These are phyloP conservation scores for Penicillium lagena DNA, from an alignment of 495 filamentous ascomycete species.

Conservation along the genomic window DNA sequence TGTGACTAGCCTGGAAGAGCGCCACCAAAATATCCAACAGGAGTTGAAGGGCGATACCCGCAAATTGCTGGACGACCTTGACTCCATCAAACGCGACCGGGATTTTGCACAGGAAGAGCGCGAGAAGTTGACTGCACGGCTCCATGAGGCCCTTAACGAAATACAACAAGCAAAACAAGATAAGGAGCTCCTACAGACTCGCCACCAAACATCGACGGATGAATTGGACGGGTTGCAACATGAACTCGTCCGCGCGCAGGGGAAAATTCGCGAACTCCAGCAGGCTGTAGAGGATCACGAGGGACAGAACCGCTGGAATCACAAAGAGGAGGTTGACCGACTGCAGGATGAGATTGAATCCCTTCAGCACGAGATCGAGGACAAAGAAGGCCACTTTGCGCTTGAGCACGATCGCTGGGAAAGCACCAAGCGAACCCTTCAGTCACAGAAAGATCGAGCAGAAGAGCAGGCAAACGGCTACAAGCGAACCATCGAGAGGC, in stretches of 20 bases:
- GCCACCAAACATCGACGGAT: slow-evolving; percentile 60
- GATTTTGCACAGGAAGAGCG: slow-evolving; percentile 28
- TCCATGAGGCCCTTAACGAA: slow-evolving; percentile 50
- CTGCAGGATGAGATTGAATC: slow-evolving; percentile 62
- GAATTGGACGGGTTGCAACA: slow-evolving; percentile 63
- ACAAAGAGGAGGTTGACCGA: slow-evolving; percentile 55
- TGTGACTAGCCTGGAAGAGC: slow-evolving; percentile 33
- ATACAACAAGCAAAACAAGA: slow-evolving; percentile 54
- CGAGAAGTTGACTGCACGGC: slow-evolving; percentile 34
- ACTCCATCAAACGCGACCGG: slow-evolving; percentile 28
- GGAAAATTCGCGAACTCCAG: slow-evolving; percentile 51
- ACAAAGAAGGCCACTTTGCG: slow-evolving; percentile 64
- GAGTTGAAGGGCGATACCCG: slow-evolving; percentile 36
- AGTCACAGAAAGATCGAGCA: slow-evolving; percentile 58
- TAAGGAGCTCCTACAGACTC: slow-evolving; percentile 62
- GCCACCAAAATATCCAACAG: slow-evolving; percentile 34
- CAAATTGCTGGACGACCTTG: slow-evolving; percentile 37
- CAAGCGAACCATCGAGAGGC: slow-evolving; percentile 62
- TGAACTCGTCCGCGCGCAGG: slow-evolving; percentile 52
- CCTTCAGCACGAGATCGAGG: slow-evolving; percentile 64
- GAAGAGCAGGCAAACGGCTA: slow-evolving; percentile 65
- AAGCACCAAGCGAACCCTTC: slow-evolving; percentile 54
- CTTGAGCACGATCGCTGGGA: slow-evolving; percentile 69
- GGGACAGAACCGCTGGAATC: slow-evolving; percentile 50
- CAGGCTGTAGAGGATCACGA: slow-evolving; percentile 47